Conservation (phyloP, 768 basidiomycete species). For the Pisolithus sp. region DNA sequence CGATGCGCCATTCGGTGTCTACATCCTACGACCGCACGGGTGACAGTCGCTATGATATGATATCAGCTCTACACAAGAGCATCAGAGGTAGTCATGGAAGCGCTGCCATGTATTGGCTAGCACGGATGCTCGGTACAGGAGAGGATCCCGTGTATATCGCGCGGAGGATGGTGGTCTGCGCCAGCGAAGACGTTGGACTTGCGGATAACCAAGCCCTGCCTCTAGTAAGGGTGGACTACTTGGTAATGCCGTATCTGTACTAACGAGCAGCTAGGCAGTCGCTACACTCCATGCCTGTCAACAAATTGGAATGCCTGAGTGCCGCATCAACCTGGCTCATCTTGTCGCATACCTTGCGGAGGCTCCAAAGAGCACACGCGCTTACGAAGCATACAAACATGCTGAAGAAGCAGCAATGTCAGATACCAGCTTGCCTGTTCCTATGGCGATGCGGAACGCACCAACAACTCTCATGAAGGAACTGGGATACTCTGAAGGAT, state of each 20-base stretch:
- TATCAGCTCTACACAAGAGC: constrained; percentile 79
- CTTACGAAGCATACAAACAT: constrained; percentile 70
- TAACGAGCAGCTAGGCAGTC: constrained; percentile 41
- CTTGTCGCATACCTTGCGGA: constrained; percentile 74
- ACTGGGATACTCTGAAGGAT: constrained; percentile 59
- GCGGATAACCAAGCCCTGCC: constrained; percentile 75
- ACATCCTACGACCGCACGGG: constrained; percentile 71
- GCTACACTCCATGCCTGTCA: constrained; percentile 61
- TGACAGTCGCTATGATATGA: constrained; percentile 75
- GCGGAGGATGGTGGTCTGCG: constrained; percentile 69
- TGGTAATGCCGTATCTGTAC: constrained; percentile 5
- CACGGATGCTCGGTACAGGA: constrained; percentile 73
- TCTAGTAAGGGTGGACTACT: constrained; percentile 38
- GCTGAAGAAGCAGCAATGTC: constrained; percentile 57
- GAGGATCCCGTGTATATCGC: constrained; percentile 79
- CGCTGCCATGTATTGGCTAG: constrained; percentile 86
- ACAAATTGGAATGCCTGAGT: constrained; percentile 75
- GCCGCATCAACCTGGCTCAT: constrained; percentile 73
- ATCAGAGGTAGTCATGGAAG: constrained; percentile 69
- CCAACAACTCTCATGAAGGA: constrained; percentile 67
- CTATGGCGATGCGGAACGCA: constrained; percentile 70
- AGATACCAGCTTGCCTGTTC: constrained; percentile 54
- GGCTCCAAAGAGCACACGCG: constrained; percentile 73
- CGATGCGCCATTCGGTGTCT: constrained; percentile 56
- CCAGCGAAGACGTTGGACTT: constrained; percentile 81